Conservation (phyloP, 2,329 filamentous ascomycete genomes). For the Thyridium curvatum region DNA sequence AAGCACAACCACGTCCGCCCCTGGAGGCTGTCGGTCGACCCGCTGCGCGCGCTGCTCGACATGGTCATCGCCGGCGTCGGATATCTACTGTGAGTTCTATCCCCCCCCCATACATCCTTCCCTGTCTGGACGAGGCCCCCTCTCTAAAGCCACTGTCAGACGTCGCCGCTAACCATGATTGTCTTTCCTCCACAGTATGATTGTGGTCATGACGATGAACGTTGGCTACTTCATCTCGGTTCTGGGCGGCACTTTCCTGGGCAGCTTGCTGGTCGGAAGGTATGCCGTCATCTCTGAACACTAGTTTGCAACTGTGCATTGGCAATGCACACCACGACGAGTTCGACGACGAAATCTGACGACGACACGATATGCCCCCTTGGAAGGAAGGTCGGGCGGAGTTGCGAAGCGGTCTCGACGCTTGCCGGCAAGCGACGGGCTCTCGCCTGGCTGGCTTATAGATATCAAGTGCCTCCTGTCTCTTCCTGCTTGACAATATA, state of each 20-base stretch:
- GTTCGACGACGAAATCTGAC: too few relatives aligned
- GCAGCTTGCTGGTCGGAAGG: conserved; percentile 73
- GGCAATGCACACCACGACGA: too few relatives aligned
- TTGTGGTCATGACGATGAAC: conserved; percentile 84
- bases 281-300: conserved; percentile 50
- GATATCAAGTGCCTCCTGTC: too few relatives aligned
- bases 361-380: too few relatives aligned
- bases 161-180: too few relatives aligned
- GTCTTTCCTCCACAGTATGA: conserved; percentile 74
- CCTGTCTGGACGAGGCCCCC: background rate
- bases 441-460: too few relatives aligned
- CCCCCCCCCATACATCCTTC: background rate
- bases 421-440: too few relatives aligned
- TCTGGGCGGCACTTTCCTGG: conserved; percentile 73
- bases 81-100: conserved; percentile 71
- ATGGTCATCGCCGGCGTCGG: conserved; percentile 69
- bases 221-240: conserved; percentile 73
- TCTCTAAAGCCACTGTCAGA: background rate
- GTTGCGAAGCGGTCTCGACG: too few relatives aligned
- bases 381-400: too few relatives aligned
- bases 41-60: conserved; percentile 65
- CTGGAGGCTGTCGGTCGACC: conserved; percentile 77
- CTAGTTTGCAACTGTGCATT: too few relatives aligned
- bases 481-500: too few relatives aligned
- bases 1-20: conserved; percentile 50